These are phyloP conservation scores for Amanita molliuscula DNA, from an alignment of 768 basidiomycete species.

Conservation along the genomic window DNA sequence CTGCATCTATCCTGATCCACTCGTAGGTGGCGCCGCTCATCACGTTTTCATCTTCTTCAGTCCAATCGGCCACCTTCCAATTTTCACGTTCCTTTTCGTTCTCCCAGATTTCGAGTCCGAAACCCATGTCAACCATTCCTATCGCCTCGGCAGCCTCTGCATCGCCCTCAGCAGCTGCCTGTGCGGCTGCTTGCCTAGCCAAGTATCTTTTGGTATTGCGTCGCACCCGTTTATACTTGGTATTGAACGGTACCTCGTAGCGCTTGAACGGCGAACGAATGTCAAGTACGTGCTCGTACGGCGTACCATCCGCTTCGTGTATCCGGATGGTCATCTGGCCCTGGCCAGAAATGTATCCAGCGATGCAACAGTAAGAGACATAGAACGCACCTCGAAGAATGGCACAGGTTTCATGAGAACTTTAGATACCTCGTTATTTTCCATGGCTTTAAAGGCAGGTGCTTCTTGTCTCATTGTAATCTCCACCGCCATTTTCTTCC, in stretches of 20 bases:
- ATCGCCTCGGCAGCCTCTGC: slow-evolving; percentile 88
- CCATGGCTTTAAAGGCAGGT: slow-evolving; percentile 65
- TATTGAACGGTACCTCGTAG: slow-evolving; percentile 98
- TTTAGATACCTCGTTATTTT: slow-evolving; percentile 56
- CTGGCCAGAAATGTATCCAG: slow-evolving; percentile 23
- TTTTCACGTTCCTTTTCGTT: slow-evolving; percentile 86
- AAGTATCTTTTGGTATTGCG: slow-evolving; percentile 94
- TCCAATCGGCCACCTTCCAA: slow-evolving; percentile 98
- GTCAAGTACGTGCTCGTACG: slow-evolving; percentile 96
- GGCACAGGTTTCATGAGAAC: slow-evolving; percentile 71
- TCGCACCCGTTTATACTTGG: slow-evolving; percentile 94
- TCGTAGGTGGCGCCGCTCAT: slow-evolving; percentile 98
- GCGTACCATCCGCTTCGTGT: slow-evolving; percentile 98
- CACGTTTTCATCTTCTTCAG: slow-evolving; percentile 85
- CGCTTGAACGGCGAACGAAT: slow-evolving; percentile 80
- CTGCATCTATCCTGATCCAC: slow-evolving; percentile 98
- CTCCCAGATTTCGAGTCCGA: slow-evolving; percentile 93
- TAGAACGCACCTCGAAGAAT: slow-evolving; percentile 66
- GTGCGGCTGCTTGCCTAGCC: slow-evolving; percentile 85
- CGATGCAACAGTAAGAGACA: neutral
- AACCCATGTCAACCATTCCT: slow-evolving; percentile 90
- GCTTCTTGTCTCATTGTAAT: slow-evolving; percentile 87
- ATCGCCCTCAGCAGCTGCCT: slow-evolving; percentile 88
- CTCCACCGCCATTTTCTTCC: slow-evolving; percentile 98
- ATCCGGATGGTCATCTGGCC: slow-evolving; percentile 99